Base-by-base conservation (phyloP, 352 stramenopile species). In the Halophytophthora polymorphica region DNA sequence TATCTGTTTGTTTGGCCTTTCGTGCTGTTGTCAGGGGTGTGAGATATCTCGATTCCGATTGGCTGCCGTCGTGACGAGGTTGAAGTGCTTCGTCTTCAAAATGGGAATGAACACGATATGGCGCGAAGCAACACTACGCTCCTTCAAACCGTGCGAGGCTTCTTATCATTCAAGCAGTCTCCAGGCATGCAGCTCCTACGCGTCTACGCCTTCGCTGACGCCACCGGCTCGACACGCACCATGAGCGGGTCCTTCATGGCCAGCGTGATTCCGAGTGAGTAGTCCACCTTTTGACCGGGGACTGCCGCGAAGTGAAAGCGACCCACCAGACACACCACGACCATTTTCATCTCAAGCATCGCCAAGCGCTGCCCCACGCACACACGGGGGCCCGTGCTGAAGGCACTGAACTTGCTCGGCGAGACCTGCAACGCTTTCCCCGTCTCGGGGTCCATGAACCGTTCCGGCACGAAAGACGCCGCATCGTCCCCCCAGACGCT, bases 321-420 rank as follows among this genome's bases (percentile, higher is more conserved):
- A 12, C 40, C 29, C 18, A 46, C 7, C 5, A 46, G 11, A 12
- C 18, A 5, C 18, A 19, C 40, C 11, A 29, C 5, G 3, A 46
- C 19, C 28, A 83, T 69, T 57, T 71, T 78, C 28, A 69, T 62
- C 45, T 74, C 64, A n/a, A 76, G 51, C 40, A 66, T 56, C 17
- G 75, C 56, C 12, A 77, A 37, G 6, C 60, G 15, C 19, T 61
- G 44, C 11, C 73, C 74, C 13, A 83, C 54, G 25, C 51, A 58
- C 35, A 47, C 17, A 3, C 43, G 52, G 7, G 52, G 52, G 6
- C 52, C 52, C 11, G 42, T 44, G 34, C 44, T 45, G n/a, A 58
- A 58, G n/a, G 52, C 35, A 10, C 37, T 46, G 35, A 46, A 47
- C 0, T 39, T 34, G 41, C 45, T 47, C 18, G 41, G 35, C 11